phyloP scores from a whole-genome alignment of 2,329 filamentous ascomycete genomes.

The Coniochaeta sp. region DNA sequence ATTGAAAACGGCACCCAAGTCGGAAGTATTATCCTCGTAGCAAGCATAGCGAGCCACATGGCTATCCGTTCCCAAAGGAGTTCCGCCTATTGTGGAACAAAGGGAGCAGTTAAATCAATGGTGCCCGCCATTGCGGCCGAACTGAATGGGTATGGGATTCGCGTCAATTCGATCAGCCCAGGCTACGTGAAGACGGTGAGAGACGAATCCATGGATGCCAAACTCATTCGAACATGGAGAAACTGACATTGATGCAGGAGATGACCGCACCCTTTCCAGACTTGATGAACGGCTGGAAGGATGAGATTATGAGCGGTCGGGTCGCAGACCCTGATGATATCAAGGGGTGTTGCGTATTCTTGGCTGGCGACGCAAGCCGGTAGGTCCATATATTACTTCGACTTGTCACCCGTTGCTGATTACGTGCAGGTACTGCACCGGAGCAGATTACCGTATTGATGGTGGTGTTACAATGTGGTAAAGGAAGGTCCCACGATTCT shows the following conservation, averaged over 20 bases:
- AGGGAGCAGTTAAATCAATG: slow-evolving; percentile 39
- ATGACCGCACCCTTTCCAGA: slow-evolving; percentile 33
- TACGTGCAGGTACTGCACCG: slow-evolving; percentile 25
- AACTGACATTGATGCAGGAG: slow-evolving; percentile 7
- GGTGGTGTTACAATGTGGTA: slow-evolving; percentile 34
- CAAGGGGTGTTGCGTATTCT: slow-evolving; percentile 37
- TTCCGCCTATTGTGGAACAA: slow-evolving; percentile 38
- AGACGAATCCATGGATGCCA: background rate
- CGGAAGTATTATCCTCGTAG: slow-evolving; percentile 45
- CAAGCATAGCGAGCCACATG: slow-evolving; percentile 44
- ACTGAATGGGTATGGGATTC: slow-evolving; percentile 27
- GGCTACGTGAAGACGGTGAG: slow-evolving; percentile 26
- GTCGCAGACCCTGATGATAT: slow-evolving; percentile 43
- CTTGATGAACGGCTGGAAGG: slow-evolving; percentile 39
- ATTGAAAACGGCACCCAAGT: slow-evolving; percentile 40
- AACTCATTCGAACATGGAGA: background rate
- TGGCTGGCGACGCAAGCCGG: slow-evolving; percentile 38
- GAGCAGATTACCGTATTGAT: slow-evolving; percentile 36
- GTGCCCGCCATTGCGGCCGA: slow-evolving; percentile 38
- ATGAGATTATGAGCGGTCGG: slow-evolving; percentile 38
- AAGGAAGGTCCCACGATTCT: background rate
- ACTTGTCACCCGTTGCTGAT: background rate
- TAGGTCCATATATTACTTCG: slow-evolving; percentile 19
- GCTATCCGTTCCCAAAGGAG: slow-evolving; percentile 37
- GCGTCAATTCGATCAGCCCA: slow-evolving; percentile 32